A percentile compares a stretch with the other conserved stretches of the same genome.
phyloP scores from a whole-genome alignment of 768 basidiomycete genomes.

The Pulveroboletus sp. region DNA sequence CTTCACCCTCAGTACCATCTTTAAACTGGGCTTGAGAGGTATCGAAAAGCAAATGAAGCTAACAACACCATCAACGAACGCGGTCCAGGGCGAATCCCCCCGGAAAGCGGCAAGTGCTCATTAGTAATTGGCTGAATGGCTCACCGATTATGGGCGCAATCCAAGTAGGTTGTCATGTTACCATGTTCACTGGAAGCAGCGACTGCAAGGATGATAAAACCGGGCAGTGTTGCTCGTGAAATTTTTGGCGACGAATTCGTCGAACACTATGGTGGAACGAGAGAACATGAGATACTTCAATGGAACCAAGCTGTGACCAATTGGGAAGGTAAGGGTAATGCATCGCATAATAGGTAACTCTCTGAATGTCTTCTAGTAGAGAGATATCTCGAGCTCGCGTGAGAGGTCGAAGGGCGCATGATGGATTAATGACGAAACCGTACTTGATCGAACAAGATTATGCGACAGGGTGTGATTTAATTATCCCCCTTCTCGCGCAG shows the following conservation, averaged over 20 bases:
- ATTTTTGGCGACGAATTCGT: constrained; percentile 87
- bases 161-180: constrained; percentile 61
- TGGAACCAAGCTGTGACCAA: constrained; percentile 90
- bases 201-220: constrained; percentile 72
- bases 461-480: neutral
- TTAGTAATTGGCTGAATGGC: neutral
- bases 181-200: constrained; percentile 78
- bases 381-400: constrained; percentile 81
- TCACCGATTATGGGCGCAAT: neutral
- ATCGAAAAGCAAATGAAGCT: constrained; percentile 72
- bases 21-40: constrained; percentile 81
- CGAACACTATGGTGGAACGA: constrained; percentile 93
- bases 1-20: constrained; percentile 83
- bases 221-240: constrained; percentile 78
- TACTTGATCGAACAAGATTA: neutral
- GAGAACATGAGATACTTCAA: constrained; percentile 80
- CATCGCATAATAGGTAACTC: neutral
- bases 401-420: constrained; percentile 1
- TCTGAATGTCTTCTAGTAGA: constrained; percentile 50
- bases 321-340: constrained; percentile 73
- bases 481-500: constrained; percentile 17
- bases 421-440: neutral
- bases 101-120: constrained; percentile 55
- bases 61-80: constrained; percentile 63
- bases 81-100: constrained; percentile 32